A percentile compares a stretch with the other conserved stretches of the same genome.
phyloP scores from a whole-genome alignment of 495 filamentous ascomycete species.

The Podospora pseudoanserina region DNA sequence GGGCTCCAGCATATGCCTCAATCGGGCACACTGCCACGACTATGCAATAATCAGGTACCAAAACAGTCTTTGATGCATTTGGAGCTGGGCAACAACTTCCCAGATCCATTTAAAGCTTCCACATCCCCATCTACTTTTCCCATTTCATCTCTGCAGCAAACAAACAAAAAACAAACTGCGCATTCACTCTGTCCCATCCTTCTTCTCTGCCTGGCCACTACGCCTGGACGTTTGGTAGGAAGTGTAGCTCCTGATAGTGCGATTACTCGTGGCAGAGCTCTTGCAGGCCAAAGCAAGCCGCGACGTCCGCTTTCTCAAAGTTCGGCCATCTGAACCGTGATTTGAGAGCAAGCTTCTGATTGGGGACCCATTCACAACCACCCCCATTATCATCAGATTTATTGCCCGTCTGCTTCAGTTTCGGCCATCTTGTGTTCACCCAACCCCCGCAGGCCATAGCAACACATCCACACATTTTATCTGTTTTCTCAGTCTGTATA shows the following conservation, averaged over 20 bases:
- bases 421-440: not conserved
- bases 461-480: not conserved
- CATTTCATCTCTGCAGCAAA: slow-evolving; percentile 10
- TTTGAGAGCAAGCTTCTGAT: slow-evolving; percentile 13
- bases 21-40: not conserved
- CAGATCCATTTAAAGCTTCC: slow-evolving; percentile 18
- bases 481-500: not conserved
- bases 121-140: slow-evolving; percentile 8
- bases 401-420: not conserved
- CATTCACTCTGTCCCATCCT: slow-evolving; percentile 8
- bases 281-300: slow-evolving; percentile 1
- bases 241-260: not conserved
- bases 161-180: slow-evolving; percentile 20
- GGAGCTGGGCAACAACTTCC: slow-evolving; percentile 13
- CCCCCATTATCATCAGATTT: not conserved
- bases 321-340: slow-evolving; percentile 13
- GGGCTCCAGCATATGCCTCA: not conserved
- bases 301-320: not conserved
- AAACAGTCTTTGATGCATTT: slow-evolving; percentile 18
- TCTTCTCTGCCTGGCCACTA: not conserved
- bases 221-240: not conserved
- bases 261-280: slow-evolving; percentile 1
- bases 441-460: not conserved
- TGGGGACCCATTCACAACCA: slow-evolving; percentile 1
- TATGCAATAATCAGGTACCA: slow-evolving; percentile 8